Evolutionary conservation across 352 stramenopile genomes (phyloP).

Genomic region (Pythium aphanidermatum): DNA sequence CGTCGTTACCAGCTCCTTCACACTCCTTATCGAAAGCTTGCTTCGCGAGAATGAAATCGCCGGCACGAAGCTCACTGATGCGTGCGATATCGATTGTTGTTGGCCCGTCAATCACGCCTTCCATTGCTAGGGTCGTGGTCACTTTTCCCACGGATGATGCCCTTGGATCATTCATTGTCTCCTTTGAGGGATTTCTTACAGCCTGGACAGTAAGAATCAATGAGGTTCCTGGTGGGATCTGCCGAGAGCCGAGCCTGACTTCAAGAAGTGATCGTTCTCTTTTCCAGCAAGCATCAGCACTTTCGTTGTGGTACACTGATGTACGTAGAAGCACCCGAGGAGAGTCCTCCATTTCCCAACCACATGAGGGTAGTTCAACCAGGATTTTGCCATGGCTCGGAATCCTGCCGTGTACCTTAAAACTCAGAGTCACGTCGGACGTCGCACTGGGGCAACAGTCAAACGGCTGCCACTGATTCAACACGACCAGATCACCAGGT

Average conservation of each 20-base stretch:
- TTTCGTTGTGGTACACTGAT: constrained; percentile 23
- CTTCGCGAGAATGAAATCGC: constrained; percentile 39
- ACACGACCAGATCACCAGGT: constrained; percentile 35
- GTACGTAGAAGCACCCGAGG: constrained; percentile 39
- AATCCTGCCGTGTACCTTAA: constrained; percentile 33
- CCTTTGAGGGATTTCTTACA: constrained; percentile 48
- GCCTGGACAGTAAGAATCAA: constrained; percentile 33
- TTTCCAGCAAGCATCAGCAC: constrained; percentile 31
- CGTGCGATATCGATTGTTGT: constrained; percentile 44
- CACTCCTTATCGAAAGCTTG: constrained; percentile 21
- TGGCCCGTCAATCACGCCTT: constrained; percentile 57
- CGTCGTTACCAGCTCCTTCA: constrained; percentile 8
- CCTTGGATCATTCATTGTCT: constrained; percentile 22
- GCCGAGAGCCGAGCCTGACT: constrained; percentile 13
- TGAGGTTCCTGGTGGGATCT: constrained; percentile 1
- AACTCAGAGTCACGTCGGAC: constrained; percentile 52
- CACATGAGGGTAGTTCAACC: constrained; percentile 40
- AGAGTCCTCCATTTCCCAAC: constrained; percentile 53
- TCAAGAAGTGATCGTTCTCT: constrained; percentile 49
- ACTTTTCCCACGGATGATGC: constrained; percentile 14
- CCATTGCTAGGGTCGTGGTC: constrained; percentile 41
- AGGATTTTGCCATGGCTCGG: constrained; percentile 35
- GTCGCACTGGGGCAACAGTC: constrained; percentile 38
- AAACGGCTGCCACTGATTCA: constrained; percentile 50
- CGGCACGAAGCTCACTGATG: constrained; percentile 58